Base-by-base conservation (phyloP, 2,329 filamentous ascomycete species). In the Microcyclospora tardicrescens region DNA sequence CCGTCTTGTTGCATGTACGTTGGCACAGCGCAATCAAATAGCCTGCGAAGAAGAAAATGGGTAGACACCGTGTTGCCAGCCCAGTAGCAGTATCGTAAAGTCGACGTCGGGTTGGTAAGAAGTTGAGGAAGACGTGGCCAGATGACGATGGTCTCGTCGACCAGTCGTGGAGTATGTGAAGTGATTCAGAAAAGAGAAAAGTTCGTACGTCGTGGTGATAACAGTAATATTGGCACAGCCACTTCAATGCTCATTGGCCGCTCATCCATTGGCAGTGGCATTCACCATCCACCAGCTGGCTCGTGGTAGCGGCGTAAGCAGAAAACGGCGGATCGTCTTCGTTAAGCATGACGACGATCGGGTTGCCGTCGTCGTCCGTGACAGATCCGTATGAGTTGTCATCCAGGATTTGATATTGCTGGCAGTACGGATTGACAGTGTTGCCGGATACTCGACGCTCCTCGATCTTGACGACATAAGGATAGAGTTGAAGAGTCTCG, bases 391-490 rank as follows among this genome's bases (percentile, higher is more conserved):
- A 54, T 8, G 56, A 49, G 24, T 70, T 69, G 45, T 75, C 63
- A 35, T 69, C 58, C 39, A 75, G 59, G 10, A 81, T 64, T 44
- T 72, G 63, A 67, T 79, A 79, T 52, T 79, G 71, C 50, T 79
- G 68, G 51, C 78, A 82, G 54, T 79, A 81, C 1, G 77, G 71
- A 36, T 64, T 50, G 8, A 63, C 55, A 5, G 63, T 59, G 33
- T 64, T 60, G 34, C 30, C 34, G 11, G 6, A 64, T 59, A 72
- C 53, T 16, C 78, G 70, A 37, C 76, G 72, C 57, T 82, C 77
- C 54, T 79, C 73, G 34, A 82, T 67, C 57, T 81, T 81, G 50
- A 81, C 65, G 16, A 73, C 65, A 36, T 72, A 75, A 1, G 77
- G 75, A 24, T 53, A 54, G 35, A 51, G 36, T 4, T 32, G 6